Percentiles rank a stretch among this genome's conserved stretches.
Conservation (phyloP, 208 protist species). For the Leishmania tropica region DNA sequence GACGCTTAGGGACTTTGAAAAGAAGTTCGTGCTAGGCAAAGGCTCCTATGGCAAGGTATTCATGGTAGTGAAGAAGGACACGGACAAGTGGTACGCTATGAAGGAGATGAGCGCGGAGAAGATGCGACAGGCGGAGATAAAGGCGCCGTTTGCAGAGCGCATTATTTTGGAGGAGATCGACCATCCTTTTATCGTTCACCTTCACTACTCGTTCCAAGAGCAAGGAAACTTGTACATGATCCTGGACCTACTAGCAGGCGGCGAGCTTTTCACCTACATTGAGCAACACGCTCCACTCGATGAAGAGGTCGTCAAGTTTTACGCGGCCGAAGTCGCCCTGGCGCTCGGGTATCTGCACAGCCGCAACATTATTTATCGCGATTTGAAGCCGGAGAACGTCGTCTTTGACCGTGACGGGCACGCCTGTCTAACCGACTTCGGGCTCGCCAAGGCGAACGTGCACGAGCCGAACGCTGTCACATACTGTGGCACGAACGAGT, state of each 20-base stretch:
- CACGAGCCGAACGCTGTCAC: conserved; percentile 70
- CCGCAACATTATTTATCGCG: conserved; percentile 93
- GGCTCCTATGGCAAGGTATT: conserved; percentile 94
- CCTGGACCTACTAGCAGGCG: conserved; percentile 92
- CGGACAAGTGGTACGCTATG: conserved; percentile 89
- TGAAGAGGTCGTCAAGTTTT: conserved; percentile 87
- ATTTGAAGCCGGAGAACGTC: conserved; percentile 93
- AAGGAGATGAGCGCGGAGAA: conserved; percentile 89
- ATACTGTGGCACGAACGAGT: conserved; percentile 92
- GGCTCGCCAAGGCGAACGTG: conserved; percentile 83
- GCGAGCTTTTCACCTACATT: conserved; percentile 91
- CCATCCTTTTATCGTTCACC: conserved; percentile 94
- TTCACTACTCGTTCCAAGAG: conserved; percentile 97
- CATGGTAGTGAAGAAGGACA: conserved; percentile 89
- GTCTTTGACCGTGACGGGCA: conserved; percentile 87
- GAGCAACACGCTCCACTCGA: conserved; percentile 60
- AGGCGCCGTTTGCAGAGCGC: conserved; percentile 72
- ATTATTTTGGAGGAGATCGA: conserved; percentile 91
- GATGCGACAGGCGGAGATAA: conserved; percentile 48
- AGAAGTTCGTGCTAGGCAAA: conserved; percentile 85
- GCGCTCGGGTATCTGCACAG: conserved; percentile 93
- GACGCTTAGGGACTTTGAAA: conserved; percentile 87
- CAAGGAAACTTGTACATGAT: conserved; percentile 92
- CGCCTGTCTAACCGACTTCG: conserved; percentile 92
- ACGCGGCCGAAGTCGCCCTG: conserved; percentile 90